Percentiles rank a stretch among this genome's conserved stretches.
These are phyloP conservation scores for Yamadazyma sp. DNA, from an alignment of 805 yeast species.

Conservation along the genomic window DNA sequence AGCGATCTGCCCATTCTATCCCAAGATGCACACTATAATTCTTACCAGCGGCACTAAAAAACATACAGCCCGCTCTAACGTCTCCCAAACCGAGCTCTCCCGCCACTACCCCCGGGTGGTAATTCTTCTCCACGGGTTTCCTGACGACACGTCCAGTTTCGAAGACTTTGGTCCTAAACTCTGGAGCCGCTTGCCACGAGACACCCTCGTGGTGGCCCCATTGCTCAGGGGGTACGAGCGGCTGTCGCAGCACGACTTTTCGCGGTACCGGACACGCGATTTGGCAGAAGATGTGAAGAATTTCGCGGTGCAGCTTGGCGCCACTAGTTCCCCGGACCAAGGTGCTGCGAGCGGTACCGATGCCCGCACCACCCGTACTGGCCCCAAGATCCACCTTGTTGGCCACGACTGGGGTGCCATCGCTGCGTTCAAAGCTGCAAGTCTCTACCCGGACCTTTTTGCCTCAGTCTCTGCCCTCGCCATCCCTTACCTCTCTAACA, in stretches of 20 bases:
- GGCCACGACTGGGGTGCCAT: conserved; percentile 50
- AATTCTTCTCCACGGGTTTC: conserved; percentile 38
- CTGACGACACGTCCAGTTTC: conserved; percentile 35
- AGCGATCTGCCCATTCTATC: neutral
- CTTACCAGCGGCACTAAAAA: conserved; percentile 11
- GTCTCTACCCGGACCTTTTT: conserved; percentile 33
- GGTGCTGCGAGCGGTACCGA: conserved; percentile 11
- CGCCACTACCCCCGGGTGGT: conserved; percentile 17
- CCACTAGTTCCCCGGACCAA: neutral
- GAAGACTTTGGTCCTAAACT: conserved; percentile 24
- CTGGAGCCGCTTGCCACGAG: conserved; percentile 17
- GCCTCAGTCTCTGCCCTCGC: conserved; percentile 37
- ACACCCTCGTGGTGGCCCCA: conserved; percentile 32
- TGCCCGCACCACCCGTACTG: conserved; percentile 1
- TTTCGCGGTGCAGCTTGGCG: conserved; percentile 25
- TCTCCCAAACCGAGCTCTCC: conserved; percentile 6
- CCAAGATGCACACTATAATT: conserved; percentile 4
- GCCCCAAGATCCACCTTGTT: conserved; percentile 29
- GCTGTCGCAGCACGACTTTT: conserved; percentile 22
- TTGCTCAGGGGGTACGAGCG: conserved; percentile 38
- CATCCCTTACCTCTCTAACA: conserved; percentile 34
- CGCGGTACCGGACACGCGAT: conserved; percentile 27
- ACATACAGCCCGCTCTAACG: conserved; percentile 13
- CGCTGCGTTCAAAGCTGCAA: conserved; percentile 34
- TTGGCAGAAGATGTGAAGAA: conserved; percentile 34